Conservation (phyloP, 2,329 filamentous ascomycete genomes). For the Tolypocladium sp. region DNA sequence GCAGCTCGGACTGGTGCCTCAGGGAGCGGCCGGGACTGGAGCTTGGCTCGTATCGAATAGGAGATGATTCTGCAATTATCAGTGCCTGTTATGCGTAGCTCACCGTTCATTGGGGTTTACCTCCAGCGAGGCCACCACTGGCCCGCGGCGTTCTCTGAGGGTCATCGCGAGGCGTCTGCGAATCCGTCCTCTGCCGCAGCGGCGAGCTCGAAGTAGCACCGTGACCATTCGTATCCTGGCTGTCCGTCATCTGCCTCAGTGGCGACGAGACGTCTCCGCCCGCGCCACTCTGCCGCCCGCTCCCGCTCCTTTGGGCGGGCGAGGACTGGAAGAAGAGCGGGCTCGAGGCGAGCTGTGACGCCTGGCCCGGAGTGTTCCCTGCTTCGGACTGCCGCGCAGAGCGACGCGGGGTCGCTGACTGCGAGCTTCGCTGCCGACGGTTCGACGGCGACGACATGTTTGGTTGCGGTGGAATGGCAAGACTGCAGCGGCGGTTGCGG, state of each 20-base stretch:
- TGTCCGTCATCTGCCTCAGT: constrained; percentile 46
- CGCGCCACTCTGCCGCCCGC: constrained; percentile 16
- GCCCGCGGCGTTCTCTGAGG: constrained; percentile 64
- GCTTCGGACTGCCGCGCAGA: constrained; percentile 28
- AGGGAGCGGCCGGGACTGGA: constrained; percentile 69
- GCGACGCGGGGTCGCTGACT: constrained; percentile 34
- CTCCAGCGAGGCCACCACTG: constrained; percentile 50
- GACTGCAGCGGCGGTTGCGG: background rate
- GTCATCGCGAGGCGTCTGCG: constrained; percentile 39
- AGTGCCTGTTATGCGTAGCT: background rate
- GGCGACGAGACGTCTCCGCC: constrained; percentile 40
- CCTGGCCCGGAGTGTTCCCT: constrained; percentile 34
- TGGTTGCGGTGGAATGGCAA: background rate
- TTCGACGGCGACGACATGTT: constrained; percentile 35
- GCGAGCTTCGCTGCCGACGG: constrained; percentile 42
- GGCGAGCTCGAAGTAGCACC: constrained; percentile 46
- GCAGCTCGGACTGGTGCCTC: constrained; percentile 59
- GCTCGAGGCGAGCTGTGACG: constrained; percentile 58
- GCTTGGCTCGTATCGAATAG: constrained; percentile 82
- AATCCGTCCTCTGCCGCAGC: constrained; percentile 48
- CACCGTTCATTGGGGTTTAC: constrained; percentile 33
- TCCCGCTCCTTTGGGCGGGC: constrained; percentile 18
- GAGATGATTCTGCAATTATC: constrained; percentile 66
- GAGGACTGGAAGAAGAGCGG: constrained; percentile 67
- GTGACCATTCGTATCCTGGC: constrained; percentile 37